Conservation (phyloP, 2,329 filamentous ascomycete species). For the Aspergillus bombycis region DNA sequence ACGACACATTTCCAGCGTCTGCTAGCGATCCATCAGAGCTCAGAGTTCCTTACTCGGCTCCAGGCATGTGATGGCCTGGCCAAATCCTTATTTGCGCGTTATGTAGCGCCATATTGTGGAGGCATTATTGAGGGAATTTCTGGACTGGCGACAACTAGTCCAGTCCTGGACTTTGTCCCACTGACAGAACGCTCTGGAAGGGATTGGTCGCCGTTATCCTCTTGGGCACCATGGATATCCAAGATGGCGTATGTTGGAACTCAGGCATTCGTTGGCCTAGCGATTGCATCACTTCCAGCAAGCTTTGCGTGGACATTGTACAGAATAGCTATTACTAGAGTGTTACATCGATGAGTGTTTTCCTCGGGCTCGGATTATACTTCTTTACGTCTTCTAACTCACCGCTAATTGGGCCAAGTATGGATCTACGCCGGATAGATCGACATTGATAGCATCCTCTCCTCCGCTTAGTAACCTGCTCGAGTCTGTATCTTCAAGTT, state of each 20-base stretch:
- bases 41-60: conserved; percentile 19
- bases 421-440: neutral
- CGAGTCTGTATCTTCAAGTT: neutral
- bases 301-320: neutral
- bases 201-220: conserved; percentile 20
- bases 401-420: neutral
- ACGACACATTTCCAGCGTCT: conserved; percentile 18
- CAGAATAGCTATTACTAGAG: neutral
- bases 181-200: conserved; percentile 41
- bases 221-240: neutral
- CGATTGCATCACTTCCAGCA: neutral
- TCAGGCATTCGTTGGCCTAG: neutral
- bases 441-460: neutral
- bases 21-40: conserved; percentile 17
- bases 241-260: neutral
- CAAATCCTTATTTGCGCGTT: conserved; percentile 22
- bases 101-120: conserved; percentile 13
- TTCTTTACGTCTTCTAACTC: neutral
- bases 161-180: conserved; percentile 18
- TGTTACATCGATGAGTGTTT: neutral
- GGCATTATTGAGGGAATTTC: conserved; percentile 23
- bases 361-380: neutral
- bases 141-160: conserved; percentile 7
- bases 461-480: neutral
- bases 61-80: conserved; percentile 25